phyloP scores from a whole-genome alignment of 768 basidiomycete species.

The Auricularia cornea region DNA sequence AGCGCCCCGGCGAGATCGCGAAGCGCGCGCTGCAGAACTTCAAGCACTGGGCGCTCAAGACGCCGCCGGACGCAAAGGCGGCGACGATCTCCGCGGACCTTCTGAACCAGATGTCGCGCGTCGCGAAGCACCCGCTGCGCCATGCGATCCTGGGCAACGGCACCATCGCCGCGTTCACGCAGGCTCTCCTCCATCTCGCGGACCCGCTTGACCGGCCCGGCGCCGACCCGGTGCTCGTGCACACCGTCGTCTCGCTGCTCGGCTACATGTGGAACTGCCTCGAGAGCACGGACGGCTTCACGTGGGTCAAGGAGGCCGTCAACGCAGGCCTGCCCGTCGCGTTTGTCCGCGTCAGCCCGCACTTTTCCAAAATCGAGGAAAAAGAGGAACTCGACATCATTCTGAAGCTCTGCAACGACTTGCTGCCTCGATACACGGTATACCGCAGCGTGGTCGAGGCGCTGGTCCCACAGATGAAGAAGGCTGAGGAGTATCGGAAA shows the following conservation, averaged over 20 bases:
- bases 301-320: conserved; percentile 27
- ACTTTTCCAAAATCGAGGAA: conserved; percentile 18
- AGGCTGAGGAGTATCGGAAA: no score
- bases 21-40: conserved; percentile 23
- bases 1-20: conserved; percentile 20
- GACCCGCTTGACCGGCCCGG: conserved; percentile 13
- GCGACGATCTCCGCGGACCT: conserved; percentile 23
- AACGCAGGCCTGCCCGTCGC: conserved; percentile 26
- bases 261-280: conserved; percentile 28
- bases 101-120: conserved; percentile 24
- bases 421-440: no score
- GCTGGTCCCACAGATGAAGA: no score
- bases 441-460: no score
- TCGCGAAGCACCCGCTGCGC: conserved; percentile 22
- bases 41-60: conserved; percentile 14
- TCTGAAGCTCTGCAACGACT: neutral
- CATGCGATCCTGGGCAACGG: conserved; percentile 24
- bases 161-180: conserved; percentile 23
- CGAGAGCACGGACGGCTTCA: conserved; percentile 31
- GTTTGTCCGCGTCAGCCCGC: conserved; percentile 20
- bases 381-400: conserved; percentile 25
- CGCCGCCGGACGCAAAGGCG: conserved; percentile 13
- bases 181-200: conserved; percentile 22
- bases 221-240: conserved; percentile 15
- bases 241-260: conserved; percentile 22